These are phyloP conservation scores for Salvia miltiorrhiza DNA, from an alignment of 257 asterid species.

Conservation along the genomic window DNA sequence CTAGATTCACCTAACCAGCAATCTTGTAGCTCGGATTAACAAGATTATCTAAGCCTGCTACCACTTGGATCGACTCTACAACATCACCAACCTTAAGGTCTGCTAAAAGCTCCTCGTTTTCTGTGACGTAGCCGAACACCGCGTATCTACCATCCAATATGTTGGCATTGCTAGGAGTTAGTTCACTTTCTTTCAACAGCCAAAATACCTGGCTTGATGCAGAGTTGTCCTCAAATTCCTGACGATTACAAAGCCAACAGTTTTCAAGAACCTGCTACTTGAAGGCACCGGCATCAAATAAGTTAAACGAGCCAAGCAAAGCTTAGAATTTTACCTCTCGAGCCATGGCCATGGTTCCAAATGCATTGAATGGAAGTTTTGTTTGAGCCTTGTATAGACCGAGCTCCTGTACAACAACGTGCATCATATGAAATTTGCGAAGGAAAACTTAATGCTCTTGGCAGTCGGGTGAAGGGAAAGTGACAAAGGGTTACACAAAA, in stretches of 20 bases:
- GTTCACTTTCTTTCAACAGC: conserved; percentile 97
- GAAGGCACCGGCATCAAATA: background rate
- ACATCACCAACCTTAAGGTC: conserved; percentile 97
- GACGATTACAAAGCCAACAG: conserved; percentile 9
- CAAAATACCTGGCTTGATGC: conserved; percentile 98
- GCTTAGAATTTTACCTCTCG: conserved; percentile 61
- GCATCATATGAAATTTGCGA: conserved; percentile 2
- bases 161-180: conserved; percentile 97
- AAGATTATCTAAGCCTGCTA: conserved; percentile 86
- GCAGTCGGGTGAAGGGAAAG: background rate
- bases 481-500: background rate
- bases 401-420: conserved; percentile 59
- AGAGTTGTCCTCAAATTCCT: conserved; percentile 96
- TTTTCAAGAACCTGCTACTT: conserved; percentile 4
- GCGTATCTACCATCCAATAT: conserved; percentile 92
- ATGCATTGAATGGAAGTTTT: conserved; percentile 93
- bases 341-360: conserved; percentile 99
- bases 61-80: conserved; percentile 84
- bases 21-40: conserved; percentile 97
- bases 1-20: conserved; percentile 51
- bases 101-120: conserved; percentile 82
- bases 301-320: background rate
- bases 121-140: conserved; percentile 80
- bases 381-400: conserved; percentile 99
- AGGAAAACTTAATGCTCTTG: background rate